Percentiles rank a stretch among this genome's conserved stretches.
These are phyloP conservation scores for Teunomyces stri DNA, from an alignment of 805 yeast species.

Conservation along the genomic window DNA sequence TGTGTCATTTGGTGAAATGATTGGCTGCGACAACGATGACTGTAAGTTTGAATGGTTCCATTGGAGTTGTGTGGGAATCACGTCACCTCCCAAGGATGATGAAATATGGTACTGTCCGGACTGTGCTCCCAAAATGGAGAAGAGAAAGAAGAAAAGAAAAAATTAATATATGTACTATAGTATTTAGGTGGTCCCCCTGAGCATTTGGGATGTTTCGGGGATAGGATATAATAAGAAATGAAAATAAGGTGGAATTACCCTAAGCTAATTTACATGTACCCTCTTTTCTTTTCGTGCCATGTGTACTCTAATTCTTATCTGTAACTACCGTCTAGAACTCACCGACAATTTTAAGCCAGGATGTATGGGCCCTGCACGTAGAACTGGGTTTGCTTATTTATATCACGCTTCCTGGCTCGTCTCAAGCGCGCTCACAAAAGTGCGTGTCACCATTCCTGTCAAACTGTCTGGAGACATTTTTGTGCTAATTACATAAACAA, in stretches of 20 bases:
- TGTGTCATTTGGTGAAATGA: constrained; percentile 93
- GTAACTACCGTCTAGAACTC: not conserved
- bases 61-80: constrained; percentile 88
- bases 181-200: not conserved
- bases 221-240: not conserved
- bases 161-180: not conserved
- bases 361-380: not conserved
- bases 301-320: not conserved
- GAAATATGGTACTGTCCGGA: constrained; percentile 87
- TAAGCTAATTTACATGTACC: too few species aligned
- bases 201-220: too few species aligned
- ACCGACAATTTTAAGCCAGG: not conserved
- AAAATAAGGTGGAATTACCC: not conserved
- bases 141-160: constrained; percentile 42
- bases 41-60: constrained; percentile 96
- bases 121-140: constrained; percentile 55
- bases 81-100: constrained; percentile 83
- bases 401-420: not conserved
- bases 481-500: not conserved
- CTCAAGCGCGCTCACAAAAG: not conserved
- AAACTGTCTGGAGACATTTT: not conserved
- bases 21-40: constrained; percentile 88
- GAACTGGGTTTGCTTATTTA: not conserved
- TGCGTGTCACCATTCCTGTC: not conserved
- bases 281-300: too few species aligned